phyloP scores from a whole-genome alignment of 2,329 filamentous ascomycete species.

The Colletotrichum graminicola region DNA sequence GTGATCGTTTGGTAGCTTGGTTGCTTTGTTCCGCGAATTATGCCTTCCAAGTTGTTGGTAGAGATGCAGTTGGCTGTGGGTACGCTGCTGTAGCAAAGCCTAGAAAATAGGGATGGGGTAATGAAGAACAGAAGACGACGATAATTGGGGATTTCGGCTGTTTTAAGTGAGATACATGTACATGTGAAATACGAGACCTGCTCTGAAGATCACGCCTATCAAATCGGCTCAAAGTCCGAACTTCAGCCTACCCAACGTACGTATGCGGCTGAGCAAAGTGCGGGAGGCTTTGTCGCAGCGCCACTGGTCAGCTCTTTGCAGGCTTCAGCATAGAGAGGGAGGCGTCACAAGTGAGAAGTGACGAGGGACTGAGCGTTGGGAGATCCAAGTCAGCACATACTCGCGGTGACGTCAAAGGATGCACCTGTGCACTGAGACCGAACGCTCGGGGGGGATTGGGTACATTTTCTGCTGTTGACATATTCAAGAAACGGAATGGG shows the following conservation, averaged over 20 bases:
- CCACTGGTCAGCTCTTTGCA: neutral
- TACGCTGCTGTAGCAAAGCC: neutral
- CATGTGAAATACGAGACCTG: slow-evolving; percentile 2
- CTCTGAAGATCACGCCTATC: neutral
- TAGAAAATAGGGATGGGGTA: no score
- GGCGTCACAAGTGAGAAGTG: neutral
- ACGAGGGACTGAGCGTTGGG: neutral
- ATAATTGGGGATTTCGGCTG: neutral
- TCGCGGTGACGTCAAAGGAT: slow-evolving; percentile 19
- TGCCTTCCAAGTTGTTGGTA: neutral
- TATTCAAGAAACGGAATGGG: slow-evolving; percentile 3
- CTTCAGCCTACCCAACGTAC: neutral
- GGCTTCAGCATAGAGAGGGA: neutral
- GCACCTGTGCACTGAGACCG: neutral
- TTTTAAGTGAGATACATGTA: neutral
- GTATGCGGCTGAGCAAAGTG: slow-evolving; percentile 14
- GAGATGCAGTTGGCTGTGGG: no score
- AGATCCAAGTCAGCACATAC: neutral
- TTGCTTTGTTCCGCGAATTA: neutral
- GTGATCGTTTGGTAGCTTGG: neutral
- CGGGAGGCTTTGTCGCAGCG: neutral
- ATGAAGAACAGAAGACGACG: neutral
- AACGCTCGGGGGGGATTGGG: neutral
- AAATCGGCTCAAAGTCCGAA: neutral
- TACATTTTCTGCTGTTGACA: neutral